Evolutionary conservation across 371 early-diverging fungal species (phyloP), one percentile per base, ranked within the genome.

Genomic region (Saksenaea vasiformis): DNA sequence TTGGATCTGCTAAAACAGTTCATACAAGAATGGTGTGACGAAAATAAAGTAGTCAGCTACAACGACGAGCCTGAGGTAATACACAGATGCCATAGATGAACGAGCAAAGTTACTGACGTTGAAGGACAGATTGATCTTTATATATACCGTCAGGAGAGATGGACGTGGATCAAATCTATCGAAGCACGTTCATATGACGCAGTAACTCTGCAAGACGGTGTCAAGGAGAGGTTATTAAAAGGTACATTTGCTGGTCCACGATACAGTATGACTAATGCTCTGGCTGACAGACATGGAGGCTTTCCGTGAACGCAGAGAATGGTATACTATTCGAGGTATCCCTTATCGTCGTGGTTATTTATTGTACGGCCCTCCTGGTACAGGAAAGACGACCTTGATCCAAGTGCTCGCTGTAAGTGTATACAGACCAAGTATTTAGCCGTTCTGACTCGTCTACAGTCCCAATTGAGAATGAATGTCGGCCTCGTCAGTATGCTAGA

Each of bases 341-440:
- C 98, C 98, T 11, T 97, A 95, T 69, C 87, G 97, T 13, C 86
- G 98, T 38, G 99, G 98, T 2, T 87, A 87, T 69, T 67, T 91
- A 1, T 66, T 91, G 10, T 79, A 88, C 65, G 91, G 91, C 11
- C 85, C 87, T 36, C 90, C 90, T 19, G 88, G 90, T 58, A 87
- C 91, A 19, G 88, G 92, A 36, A 89, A 91, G 56, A 88, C 90
- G 0, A 74, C 84, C 2, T 77, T 90, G 28, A 84, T 89, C 27
- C 78, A 84, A 43, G 87, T 87, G 2, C 75, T 91, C 22, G 88
- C 89, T 58, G 85, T 64, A 64, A 64, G 64, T 64, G 5, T 24
- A 54, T 27, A 31, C 2, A 31, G 7, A 4, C 4, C 31, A 31
- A 2, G 31, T 31, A 31, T 31, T 31, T 31, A 31, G 31, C 31